These are phyloP conservation scores for Trypanosomatidae sp. DNA, from an alignment of 208 protist genomes.

Conservation along the genomic window DNA sequence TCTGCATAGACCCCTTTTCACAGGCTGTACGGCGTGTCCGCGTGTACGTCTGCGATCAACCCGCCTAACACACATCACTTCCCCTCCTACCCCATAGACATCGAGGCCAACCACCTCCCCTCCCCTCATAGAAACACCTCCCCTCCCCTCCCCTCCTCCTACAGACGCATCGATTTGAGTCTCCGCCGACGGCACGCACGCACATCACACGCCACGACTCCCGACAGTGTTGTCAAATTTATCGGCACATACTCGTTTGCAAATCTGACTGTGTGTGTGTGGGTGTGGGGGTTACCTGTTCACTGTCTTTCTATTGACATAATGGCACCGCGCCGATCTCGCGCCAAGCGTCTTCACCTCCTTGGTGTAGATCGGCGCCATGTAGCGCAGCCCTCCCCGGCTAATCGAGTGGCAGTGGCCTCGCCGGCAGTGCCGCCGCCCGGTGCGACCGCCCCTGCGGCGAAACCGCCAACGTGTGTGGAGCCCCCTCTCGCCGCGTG, in stretches of 20 bases:
- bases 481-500: slow-evolving; percentile 12
- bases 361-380: slow-evolving; percentile 18
- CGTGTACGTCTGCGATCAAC: neutral
- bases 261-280: neutral
- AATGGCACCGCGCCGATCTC: slow-evolving; percentile 14
- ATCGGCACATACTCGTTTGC: neutral
- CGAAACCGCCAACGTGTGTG: slow-evolving; percentile 4
- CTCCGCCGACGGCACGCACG: neutral
- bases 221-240: no score
- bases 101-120: neutral
- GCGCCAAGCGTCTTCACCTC: slow-evolving; percentile 17
- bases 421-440: slow-evolving; percentile 3
- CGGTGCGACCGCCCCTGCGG: neutral
- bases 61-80: neutral
- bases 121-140: neutral
- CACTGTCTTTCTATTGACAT: neutral
- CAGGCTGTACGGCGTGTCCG: neutral
- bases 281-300: neutral
- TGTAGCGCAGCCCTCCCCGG: neutral
- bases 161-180: neutral
- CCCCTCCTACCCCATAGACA: neutral
- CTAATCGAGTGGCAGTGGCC: neutral
- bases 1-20: slow-evolving; percentile 1
- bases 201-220: neutral
- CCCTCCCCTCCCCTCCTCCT: neutral